A percentile compares a stretch with the other conserved stretches of the same genome.
phyloP scores from a whole-genome alignment of 2,329 filamentous ascomycete genomes.

The Pseudogymnoascus sp. region DNA sequence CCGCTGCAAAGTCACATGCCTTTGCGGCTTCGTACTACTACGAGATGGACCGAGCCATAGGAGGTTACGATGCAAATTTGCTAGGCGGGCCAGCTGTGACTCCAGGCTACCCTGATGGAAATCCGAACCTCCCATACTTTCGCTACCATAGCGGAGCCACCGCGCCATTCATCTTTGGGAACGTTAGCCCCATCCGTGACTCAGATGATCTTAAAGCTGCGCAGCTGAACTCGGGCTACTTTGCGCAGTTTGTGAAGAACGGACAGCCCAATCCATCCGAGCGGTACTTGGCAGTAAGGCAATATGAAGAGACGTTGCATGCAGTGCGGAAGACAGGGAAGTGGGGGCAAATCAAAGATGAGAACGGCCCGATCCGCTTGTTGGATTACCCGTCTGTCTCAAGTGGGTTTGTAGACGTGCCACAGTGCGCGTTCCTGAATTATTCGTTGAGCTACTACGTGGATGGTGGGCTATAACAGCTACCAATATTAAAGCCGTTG shows the following conservation, averaged over 20 bases:
- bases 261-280: slow-evolving; percentile 40
- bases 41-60: slow-evolving; percentile 42
- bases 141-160: slow-evolving; percentile 43
- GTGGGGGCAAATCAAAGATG: slow-evolving; percentile 35
- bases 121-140: slow-evolving; percentile 46
- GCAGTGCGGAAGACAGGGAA: slow-evolving; percentile 34
- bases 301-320: slow-evolving; percentile 37
- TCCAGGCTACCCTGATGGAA: slow-evolving; percentile 36
- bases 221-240: slow-evolving; percentile 41
- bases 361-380: slow-evolving; percentile 35
- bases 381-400: slow-evolving; percentile 39
- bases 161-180: slow-evolving; percentile 41
- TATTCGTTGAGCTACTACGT: slow-evolving; percentile 37
- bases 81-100: slow-evolving; percentile 38
- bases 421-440: slow-evolving; percentile 41
- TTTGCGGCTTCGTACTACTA: slow-evolving; percentile 45
- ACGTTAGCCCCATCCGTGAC: slow-evolving; percentile 35
- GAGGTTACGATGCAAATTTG: slow-evolving; percentile 44
- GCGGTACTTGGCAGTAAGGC: slow-evolving; percentile 37
- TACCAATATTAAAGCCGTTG: not conserved
- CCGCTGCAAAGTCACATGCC: slow-evolving; percentile 32
- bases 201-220: slow-evolving; percentile 37
- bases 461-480: slow-evolving; percentile 17
- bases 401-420: slow-evolving; percentile 37
- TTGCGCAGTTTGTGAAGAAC: slow-evolving; percentile 39